Percentiles rank a stretch among this genome's conserved stretches.
Conservation (phyloP, 352 stramenopile genomes). For the Elongisporangium prolatum region DNA sequence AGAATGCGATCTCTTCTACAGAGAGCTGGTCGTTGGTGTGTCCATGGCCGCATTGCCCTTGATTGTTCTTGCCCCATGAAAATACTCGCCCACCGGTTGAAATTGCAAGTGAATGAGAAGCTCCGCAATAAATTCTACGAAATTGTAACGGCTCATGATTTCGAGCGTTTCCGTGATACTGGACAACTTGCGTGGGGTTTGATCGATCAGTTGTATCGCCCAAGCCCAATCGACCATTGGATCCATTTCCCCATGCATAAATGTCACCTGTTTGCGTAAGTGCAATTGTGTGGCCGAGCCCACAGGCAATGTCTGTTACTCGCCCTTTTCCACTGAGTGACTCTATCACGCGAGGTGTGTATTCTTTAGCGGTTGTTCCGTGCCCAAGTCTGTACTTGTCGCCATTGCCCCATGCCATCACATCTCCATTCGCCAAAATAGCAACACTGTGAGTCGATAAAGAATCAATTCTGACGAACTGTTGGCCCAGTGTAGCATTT, state of each 20-base stretch:
- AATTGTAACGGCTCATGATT: conserved; percentile 8
- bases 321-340: conserved; percentile 51
- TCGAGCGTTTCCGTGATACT: background rate
- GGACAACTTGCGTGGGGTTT: conserved; percentile 29
- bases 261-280: conserved; percentile 61
- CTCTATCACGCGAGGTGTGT: conserved; percentile 55
- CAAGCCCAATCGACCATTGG: conserved; percentile 75
- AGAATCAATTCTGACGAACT: conserved; percentile 72
- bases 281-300: conserved; percentile 60
- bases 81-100: conserved; percentile 48
- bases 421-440: conserved; percentile 53
- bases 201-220: conserved; percentile 74
- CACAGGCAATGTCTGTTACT: conserved; percentile 55
- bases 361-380: conserved; percentile 69
- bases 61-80: conserved; percentile 84
- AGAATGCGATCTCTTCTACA: conserved; percentile 49
- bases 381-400: conserved; percentile 82
- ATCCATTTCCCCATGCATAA: conserved; percentile 82
- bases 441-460: conserved; percentile 80
- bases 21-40: conserved; percentile 70
- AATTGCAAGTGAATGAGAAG: conserved; percentile 71
- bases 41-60: conserved; percentile 77
- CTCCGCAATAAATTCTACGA: conserved; percentile 58
- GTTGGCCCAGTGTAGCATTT: conserved; percentile 35
- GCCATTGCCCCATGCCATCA: conserved; percentile 80